These are phyloP conservation scores for Suhomyces faveliae DNA, from an alignment of 805 yeast species.

Conservation along the genomic window DNA sequence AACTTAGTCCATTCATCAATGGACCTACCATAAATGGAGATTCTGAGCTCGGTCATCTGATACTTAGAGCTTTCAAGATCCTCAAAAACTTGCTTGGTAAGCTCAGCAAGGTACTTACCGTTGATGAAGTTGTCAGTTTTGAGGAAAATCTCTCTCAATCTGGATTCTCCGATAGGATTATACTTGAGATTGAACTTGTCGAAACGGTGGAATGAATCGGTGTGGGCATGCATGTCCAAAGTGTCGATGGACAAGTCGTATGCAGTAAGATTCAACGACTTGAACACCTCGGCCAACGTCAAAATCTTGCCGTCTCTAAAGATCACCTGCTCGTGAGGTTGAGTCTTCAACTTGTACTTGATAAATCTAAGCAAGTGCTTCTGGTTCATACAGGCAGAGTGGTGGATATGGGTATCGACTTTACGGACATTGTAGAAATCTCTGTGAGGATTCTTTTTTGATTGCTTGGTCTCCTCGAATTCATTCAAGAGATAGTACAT, in stretches of 20 bases:
- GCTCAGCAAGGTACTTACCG: conserved; percentile 88
- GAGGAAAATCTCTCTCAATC: conserved; percentile 91
- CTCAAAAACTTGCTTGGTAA: conserved; percentile 89
- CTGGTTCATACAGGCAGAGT: conserved; percentile 98
- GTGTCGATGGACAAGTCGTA: conserved; percentile 96
- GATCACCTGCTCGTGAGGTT: conserved; percentile 86
- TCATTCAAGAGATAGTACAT: conserved; percentile 84
- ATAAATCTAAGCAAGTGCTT: conserved; percentile 92
- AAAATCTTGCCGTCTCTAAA: conserved; percentile 88
- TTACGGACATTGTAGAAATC: conserved; percentile 96
- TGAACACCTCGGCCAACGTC: conserved; percentile 85
- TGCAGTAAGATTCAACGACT: conserved; percentile 86
- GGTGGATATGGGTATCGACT: conserved; percentile 98
- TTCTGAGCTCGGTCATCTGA: conserved; percentile 96
- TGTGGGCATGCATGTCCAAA: conserved; percentile 98
- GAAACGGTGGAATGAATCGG: conserved; percentile 95
- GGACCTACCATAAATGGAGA: conserved; percentile 90
- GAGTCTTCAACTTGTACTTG: conserved; percentile 87
- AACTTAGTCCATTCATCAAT: conserved; percentile 92
- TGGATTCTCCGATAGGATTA: conserved; percentile 97
- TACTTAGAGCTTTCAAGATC: conserved; percentile 94
- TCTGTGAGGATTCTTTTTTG: conserved; percentile 92
- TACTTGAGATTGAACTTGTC: conserved; percentile 96
- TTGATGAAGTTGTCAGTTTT: conserved; percentile 92
- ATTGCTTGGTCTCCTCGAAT: conserved; percentile 85